Conservation (phyloP, 2,329 filamentous ascomycete species). For the Alternaria ventricosa region DNA sequence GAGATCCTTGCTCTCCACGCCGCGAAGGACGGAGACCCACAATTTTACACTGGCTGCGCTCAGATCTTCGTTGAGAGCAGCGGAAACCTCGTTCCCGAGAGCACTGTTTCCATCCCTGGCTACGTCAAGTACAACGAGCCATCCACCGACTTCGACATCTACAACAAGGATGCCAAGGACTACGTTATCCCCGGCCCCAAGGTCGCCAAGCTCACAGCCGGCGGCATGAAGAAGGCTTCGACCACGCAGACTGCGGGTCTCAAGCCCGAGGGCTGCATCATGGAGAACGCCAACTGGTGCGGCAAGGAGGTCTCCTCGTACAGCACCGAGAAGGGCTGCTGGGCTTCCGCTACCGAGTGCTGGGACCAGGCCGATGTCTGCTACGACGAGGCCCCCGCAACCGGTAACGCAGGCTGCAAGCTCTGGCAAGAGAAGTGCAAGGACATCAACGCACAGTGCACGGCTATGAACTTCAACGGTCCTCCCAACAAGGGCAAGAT, state of each 20-base stretch:
- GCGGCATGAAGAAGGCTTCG: conserved; percentile 16
- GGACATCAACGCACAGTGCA: conserved; percentile 51
- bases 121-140: conserved; percentile 63
- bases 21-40: conserved; percentile 62
- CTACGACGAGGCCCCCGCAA: conserved; percentile 64
- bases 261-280: conserved; percentile 63
- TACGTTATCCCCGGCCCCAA: conserved; percentile 65
- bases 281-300: conserved; percentile 77
- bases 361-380: conserved; percentile 67
- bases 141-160: conserved; percentile 71
- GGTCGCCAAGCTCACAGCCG: conserved; percentile 57
- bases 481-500: conserved; percentile 53
- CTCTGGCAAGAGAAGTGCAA: conserved; percentile 69
- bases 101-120: conserved; percentile 70
- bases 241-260: conserved; percentile 56
- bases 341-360: conserved; percentile 54
- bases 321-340: conserved; percentile 64
- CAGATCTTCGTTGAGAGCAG: conserved; percentile 69
- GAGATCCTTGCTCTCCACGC: conserved; percentile 74
- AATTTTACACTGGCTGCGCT: conserved; percentile 76
- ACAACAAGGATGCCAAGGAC: conserved; percentile 52
- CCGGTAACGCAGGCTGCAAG: conserved; percentile 65
- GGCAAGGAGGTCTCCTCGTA: conserved; percentile 67
- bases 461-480: conserved; percentile 50
- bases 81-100: conserved; percentile 56